Conservation (phyloP, 306 rosid genomes). For the Quillaja saponaria region DNA sequence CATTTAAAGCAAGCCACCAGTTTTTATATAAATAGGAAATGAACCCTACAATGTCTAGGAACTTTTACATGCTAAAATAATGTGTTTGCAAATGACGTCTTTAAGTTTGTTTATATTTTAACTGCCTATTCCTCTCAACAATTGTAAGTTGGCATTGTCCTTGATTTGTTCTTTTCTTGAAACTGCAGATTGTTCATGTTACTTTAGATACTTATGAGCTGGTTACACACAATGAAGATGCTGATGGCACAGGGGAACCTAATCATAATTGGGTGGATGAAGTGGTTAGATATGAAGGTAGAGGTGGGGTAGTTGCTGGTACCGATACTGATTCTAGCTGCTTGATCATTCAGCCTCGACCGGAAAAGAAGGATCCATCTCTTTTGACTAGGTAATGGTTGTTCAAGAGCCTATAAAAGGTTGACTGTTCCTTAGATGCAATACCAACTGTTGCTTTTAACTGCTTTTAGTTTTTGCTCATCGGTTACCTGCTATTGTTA, state of each 20-base stretch:
- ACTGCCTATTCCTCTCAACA: constrained; percentile 16
- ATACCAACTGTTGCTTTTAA: neutral
- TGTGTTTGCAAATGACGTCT: too few species aligned
- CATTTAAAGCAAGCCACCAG: too few species aligned
- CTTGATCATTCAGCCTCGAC: constrained; percentile 60
- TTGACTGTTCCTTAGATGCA: neutral
- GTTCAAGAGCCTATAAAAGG: constrained; percentile 18
- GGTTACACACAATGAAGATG: constrained; percentile 45
- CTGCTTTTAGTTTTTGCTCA: neutral
- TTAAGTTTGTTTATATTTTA: too few species aligned
- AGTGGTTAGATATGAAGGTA: constrained; percentile 78
- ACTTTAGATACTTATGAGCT: constrained; percentile 70
- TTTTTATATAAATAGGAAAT: too few species aligned
- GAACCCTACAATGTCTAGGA: too few species aligned
- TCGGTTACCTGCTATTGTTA: constrained; percentile 24
- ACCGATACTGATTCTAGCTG: constrained; percentile 48
- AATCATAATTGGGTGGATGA: constrained; percentile 98
- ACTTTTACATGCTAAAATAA: too few species aligned
- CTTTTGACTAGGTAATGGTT: constrained; percentile 56
- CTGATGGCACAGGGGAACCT: constrained; percentile 47
- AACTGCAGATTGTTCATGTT: constrained; percentile 67
- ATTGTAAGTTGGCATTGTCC: constrained; percentile 1
- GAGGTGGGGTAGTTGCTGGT: constrained; percentile 53
- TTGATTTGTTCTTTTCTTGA: constrained; percentile 27
- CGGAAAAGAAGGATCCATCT: constrained; percentile 76